Percentiles rank a stretch among this genome's conserved stretches.
Evolutionary conservation across 495 filamentous ascomycete genomes (phyloP).

Genomic region (Xylaria sp.): DNA sequence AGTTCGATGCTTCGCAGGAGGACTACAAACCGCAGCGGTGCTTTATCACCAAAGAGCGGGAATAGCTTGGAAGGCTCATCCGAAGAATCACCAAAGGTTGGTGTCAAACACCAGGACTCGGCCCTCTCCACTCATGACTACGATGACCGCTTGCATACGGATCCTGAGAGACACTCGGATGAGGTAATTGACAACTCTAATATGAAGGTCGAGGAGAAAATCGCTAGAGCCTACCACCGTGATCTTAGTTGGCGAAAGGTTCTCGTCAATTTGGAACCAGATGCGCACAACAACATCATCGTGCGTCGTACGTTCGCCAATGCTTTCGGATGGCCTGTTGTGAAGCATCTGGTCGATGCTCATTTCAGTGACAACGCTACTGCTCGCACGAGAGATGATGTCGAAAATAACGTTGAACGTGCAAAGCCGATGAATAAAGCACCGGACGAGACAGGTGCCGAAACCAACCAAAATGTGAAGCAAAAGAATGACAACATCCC

Average conservation of each 20-base stretch:
- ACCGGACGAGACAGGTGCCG: slow-evolving; percentile 49
- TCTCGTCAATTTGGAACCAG: slow-evolving; percentile 90
- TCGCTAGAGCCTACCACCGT: slow-evolving; percentile 91
- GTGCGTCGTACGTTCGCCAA: slow-evolving; percentile 96
- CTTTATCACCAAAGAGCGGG: slow-evolving; percentile 43
- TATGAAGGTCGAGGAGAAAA: slow-evolving; percentile 96
- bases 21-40: slow-evolving; percentile 21
- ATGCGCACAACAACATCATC: slow-evolving; percentile 98
- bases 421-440: slow-evolving; percentile 46
- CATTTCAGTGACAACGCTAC: slow-evolving; percentile 79
- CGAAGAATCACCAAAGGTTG: slow-evolving; percentile 19
- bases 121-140: slow-evolving; percentile 46
- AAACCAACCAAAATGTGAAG: slow-evolving; percentile 36
- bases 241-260: slow-evolving; percentile 95
- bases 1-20: slow-evolving; percentile 43
- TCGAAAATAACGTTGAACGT: slow-evolving; percentile 48
- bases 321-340: slow-evolving; percentile 95
- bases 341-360: slow-evolving; percentile 90
- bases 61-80: slow-evolving; percentile 28
- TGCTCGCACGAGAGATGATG: slow-evolving; percentile 65
- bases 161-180: slow-evolving; percentile 45
- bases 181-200: slow-evolving; percentile 60
- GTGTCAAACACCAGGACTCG: slow-evolving; percentile 38
- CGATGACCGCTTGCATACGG: slow-evolving; percentile 45
- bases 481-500: background rate